Conservation (phyloP, 2,329 filamentous ascomycete species). For the Arthroderma sp. region DNA sequence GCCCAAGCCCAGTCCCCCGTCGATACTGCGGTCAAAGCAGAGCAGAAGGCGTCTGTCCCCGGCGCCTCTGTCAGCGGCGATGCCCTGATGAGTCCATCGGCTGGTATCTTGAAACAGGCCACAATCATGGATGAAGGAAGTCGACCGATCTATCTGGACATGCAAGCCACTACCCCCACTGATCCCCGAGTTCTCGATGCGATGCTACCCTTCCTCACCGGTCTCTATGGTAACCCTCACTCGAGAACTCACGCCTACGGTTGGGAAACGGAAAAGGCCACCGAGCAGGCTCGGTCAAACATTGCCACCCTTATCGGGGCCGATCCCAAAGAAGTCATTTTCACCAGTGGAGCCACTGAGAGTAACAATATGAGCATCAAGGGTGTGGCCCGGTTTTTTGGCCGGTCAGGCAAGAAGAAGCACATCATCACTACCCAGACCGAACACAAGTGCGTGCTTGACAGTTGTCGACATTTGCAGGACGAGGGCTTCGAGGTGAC, state of each 20-base stretch:
- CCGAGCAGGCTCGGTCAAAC: conserved; percentile 74
- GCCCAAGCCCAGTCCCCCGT: conserved; percentile 70
- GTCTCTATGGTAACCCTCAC: conserved; percentile 92
- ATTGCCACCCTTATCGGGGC: conserved; percentile 82
- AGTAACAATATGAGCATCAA: conserved; percentile 99
- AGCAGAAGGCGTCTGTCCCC: conserved; percentile 66
- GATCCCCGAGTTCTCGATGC: conserved; percentile 90
- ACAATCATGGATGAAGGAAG: conserved; percentile 87
- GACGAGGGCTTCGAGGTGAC: conserved; percentile 94
- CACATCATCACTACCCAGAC: conserved; percentile 97
- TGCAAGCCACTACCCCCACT: conserved; percentile 92
- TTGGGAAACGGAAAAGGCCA: conserved; percentile 93
- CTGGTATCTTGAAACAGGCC: conserved; percentile 75
- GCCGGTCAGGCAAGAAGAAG: conserved; percentile 86
- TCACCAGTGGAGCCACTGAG: conserved; percentile 94
- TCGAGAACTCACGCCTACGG: conserved; percentile 96
- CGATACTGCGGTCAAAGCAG: conserved; percentile 72
- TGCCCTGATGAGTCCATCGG: conserved; percentile 68
- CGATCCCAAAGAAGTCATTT: conserved; percentile 95
- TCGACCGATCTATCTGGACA: conserved; percentile 92
- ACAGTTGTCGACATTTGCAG: conserved; percentile 92
- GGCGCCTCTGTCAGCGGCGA: conserved; percentile 48
- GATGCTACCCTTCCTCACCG: conserved; percentile 91
- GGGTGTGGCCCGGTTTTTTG: conserved; percentile 91
- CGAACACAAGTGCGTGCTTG: conserved; percentile 96